Percentiles rank a stretch among this genome's conserved stretches.
Evolutionary conservation across 805 yeast genomes (phyloP).

Genomic region (Kodamaea jinghongensis): DNA sequence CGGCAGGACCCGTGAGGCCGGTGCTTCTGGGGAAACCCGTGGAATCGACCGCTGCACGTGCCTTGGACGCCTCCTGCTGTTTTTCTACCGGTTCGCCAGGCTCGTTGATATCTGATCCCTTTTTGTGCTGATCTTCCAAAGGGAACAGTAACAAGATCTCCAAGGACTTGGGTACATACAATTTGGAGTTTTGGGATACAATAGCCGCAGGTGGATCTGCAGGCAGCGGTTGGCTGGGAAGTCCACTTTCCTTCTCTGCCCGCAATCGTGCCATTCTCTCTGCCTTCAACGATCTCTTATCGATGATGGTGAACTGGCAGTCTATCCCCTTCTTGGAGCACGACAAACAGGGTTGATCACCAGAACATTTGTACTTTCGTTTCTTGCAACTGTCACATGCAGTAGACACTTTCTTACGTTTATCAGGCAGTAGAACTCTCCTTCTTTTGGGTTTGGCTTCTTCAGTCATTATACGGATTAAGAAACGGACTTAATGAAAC

Average conservation of each 20-base stretch:
- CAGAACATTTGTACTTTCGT: conserved; percentile 22
- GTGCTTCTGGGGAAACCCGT: too few species aligned
- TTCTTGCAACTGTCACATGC: conserved; percentile 26
- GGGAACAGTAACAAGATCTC: conserved; percentile 9
- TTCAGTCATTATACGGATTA: conserved; percentile 1
- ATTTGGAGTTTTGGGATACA: background rate
- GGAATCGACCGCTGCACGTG: background rate
- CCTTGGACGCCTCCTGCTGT: background rate
- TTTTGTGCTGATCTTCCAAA: conserved; percentile 1
- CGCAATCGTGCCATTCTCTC: conserved; percentile 17
- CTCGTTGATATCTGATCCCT: background rate
- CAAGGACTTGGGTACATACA: conserved; percentile 9
- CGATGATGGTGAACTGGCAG: conserved; percentile 22
- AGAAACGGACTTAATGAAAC: too few species aligned
- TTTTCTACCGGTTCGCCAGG: background rate
- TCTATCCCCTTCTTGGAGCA: conserved; percentile 19
- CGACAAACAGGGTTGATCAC: conserved; percentile 19
- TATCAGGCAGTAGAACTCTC: conserved; percentile 14
- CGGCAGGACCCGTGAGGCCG: conserved; percentile 5
- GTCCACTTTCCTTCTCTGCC: background rate
- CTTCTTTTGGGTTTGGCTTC: conserved; percentile 8
- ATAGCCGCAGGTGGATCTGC: too few species aligned
- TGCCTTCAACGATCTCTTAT: conserved; percentile 21
- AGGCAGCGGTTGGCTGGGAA: too few species aligned
- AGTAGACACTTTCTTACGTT: conserved; percentile 25